phyloP scores from a whole-genome alignment of 2,329 filamentous ascomycete species.

The Clarireedia homoeocarpa region DNA sequence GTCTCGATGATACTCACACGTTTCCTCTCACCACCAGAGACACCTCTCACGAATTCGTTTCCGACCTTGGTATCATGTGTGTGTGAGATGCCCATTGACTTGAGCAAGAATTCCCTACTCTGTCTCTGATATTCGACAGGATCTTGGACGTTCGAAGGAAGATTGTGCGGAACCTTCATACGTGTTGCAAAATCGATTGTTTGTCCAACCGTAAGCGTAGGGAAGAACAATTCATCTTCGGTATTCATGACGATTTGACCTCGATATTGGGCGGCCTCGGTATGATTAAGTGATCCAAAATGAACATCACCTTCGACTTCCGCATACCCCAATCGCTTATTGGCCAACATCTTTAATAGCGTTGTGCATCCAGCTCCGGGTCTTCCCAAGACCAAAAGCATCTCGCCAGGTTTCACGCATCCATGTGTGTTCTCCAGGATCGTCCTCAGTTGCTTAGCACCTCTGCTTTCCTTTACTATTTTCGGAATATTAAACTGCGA shows the following conservation, averaged over 20 bases:
- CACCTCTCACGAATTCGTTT: conserved; percentile 53
- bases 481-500: conserved; percentile 23
- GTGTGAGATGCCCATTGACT: conserved; percentile 41
- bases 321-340: conserved; percentile 52
- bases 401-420: conserved; percentile 64
- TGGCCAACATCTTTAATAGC: conserved; percentile 61
- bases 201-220: conserved; percentile 41
- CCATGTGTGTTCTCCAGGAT: conserved; percentile 60
- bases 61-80: conserved; percentile 48
- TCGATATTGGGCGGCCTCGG: conserved; percentile 39
- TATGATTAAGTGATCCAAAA: conserved; percentile 40
- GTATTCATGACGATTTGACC: conserved; percentile 51
- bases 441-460: conserved; percentile 54
- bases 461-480: conserved; percentile 37
- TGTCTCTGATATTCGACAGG: conserved; percentile 38
- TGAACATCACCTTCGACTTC: conserved; percentile 50
- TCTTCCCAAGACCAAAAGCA: conserved; percentile 61
- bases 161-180: conserved; percentile 42
- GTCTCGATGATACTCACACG: conserved; percentile 52
- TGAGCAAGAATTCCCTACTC: conserved; percentile 23
- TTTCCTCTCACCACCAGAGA: conserved; percentile 54
- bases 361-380: conserved; percentile 66
- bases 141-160: conserved; percentile 36
- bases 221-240: conserved; percentile 45
- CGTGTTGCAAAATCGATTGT: conserved; percentile 48